Evolutionary conservation across 148 eudicot genomes (phyloP).

Genomic region (Hydrangea macrophylla): DNA sequence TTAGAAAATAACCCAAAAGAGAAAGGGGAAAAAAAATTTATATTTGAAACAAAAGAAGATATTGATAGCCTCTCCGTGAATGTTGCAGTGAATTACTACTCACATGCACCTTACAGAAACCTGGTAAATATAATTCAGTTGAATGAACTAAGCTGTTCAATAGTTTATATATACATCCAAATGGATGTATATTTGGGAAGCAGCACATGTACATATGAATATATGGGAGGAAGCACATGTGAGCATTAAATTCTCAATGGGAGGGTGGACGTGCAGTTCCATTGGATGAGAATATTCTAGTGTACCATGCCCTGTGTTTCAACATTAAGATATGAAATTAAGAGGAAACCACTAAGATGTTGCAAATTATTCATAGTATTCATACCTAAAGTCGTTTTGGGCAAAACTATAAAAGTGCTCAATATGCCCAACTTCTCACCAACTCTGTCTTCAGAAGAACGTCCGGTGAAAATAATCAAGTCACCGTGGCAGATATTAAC

Average conservation of each 20-base stretch:
- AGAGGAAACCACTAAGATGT: background rate
- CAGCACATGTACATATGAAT: slow-evolving; percentile 17
- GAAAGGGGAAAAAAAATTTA: background rate
- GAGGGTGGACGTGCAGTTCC: slow-evolving; percentile 14
- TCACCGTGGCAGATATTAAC: background rate
- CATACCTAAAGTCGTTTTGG: no score
- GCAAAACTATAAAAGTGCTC: background rate
- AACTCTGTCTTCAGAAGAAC: background rate
- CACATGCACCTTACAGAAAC: slow-evolving; percentile 10
- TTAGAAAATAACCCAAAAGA: no score
- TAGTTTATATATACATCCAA: background rate
- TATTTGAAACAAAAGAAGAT: no score
- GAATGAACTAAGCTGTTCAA: background rate
- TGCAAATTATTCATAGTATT: no score
- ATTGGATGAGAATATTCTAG: slow-evolving; percentile 13
- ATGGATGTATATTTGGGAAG: slow-evolving; percentile 2
- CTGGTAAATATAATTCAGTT: background rate
- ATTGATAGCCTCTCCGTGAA: background rate
- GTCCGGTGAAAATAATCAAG: background rate
- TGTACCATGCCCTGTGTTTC: slow-evolving; percentile 12
- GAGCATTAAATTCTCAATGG: background rate
- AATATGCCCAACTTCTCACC: background rate
- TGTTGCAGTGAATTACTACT: slow-evolving; percentile 11
- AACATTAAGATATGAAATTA: slow-evolving; percentile 1
- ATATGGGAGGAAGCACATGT: slow-evolving; percentile 6